Base-by-base conservation (phyloP, 352 stramenopile species). In the Pythium pyrilobum region DNA sequence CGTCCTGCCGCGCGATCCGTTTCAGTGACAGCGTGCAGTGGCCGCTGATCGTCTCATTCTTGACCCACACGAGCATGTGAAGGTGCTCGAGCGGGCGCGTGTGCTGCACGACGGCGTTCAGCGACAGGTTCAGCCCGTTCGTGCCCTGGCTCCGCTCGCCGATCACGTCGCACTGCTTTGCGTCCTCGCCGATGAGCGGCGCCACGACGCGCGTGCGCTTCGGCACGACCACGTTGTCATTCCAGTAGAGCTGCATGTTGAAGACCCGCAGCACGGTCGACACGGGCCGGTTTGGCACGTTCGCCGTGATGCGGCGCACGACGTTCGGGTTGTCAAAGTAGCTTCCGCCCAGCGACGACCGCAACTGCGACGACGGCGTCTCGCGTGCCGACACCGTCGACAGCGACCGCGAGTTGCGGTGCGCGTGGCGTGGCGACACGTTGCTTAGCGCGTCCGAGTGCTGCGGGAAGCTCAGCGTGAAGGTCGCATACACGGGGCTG, bases 31-130 rank as follows among this genome's bases (percentile, higher is more conserved):
- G 70, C 23, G 77, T 85, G 64, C 82, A 92, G 62, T 92, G 82
- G 28, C 82, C 82, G 33, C 73, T 79, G 32, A 92, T 84, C 9
- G 70, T 74, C 28, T 92, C 82, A 39, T 89, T 81, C 51, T 81
- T 87, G 21, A 92, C 77, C 82, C 79, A 92, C 13, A 92, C 73
- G 15, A 92, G 70, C 82, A 92, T 92, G 55, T 92, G 82, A 11
- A 92, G 59, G 55, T 90, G 75, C 38, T 88, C 74, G 1, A 92
- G 64, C 15, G 77, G 75, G 5, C 77, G 77, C 1, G 69, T 64
- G 57, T 92, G 82, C 41, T 89, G 77, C 20, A 92, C 66, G 6
- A 89, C 74, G 4, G 78, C 76, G 40, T 92, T 92, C 18, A 90
- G 62, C 33, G 79, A 87, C 18, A 90, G 52, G 49, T 77, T 81